Evolutionary conservation across 805 yeast genomes (phyloP).

Genomic region (Candida ulmi): DNA sequence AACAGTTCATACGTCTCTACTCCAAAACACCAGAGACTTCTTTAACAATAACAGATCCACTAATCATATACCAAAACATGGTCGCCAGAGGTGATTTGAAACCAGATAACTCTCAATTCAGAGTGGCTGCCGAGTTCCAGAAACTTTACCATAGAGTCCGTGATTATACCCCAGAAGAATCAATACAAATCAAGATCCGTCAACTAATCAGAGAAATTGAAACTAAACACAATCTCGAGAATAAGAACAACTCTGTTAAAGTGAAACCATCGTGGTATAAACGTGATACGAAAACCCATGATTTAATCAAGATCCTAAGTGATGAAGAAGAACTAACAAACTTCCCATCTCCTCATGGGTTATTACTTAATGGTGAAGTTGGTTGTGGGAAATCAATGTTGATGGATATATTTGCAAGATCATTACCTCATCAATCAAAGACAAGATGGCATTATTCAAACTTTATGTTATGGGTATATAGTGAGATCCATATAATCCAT

Average conservation of each 20-base stretch:
- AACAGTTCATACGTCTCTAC: too few relatives aligned
- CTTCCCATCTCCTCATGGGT: constrained; percentile 58
- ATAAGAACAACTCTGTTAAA: background rate
- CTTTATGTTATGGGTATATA: constrained; percentile 63
- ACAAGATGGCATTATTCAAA: constrained; percentile 68
- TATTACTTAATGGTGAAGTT: constrained; percentile 58
- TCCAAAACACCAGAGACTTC: constrained; percentile 12
- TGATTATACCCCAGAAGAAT: constrained; percentile 45
- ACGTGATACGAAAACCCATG: constrained; percentile 19
- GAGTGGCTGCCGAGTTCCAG: constrained; percentile 59
- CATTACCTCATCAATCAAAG: constrained; percentile 58
- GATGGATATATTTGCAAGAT: constrained; percentile 64
- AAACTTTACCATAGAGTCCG: constrained; percentile 50
- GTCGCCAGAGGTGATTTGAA: constrained; percentile 45
- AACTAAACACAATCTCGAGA: constrained; percentile 1
- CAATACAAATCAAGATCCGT: constrained; percentile 16
- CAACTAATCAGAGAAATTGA: constrained; percentile 29
- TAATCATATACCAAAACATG: constrained; percentile 46
- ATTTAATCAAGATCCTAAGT: constrained; percentile 43
- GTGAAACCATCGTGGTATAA: constrained; percentile 6
- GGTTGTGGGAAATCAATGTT: constrained; percentile 75
- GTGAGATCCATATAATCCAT: constrained; percentile 53
- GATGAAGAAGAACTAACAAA: constrained; percentile 56
- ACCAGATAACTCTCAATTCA: constrained; percentile 53
- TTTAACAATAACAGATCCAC: constrained; percentile 57